phyloP scores from a whole-genome alignment of 1,284 basidiomycete genomes.

The Lignosus rhinocerotis region DNA sequence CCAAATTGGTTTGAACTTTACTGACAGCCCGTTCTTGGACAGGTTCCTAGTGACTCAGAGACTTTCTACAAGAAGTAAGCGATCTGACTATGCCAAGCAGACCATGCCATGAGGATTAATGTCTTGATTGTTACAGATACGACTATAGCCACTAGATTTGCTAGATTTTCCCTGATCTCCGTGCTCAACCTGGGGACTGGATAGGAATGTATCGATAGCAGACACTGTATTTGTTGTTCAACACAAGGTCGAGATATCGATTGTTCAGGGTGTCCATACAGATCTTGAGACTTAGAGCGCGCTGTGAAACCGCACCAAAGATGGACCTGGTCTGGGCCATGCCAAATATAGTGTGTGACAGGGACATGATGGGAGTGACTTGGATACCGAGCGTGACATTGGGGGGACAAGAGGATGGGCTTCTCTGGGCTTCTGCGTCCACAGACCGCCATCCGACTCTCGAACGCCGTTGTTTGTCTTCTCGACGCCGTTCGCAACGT shows the following conservation, averaged over 20 bases:
- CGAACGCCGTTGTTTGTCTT: slow-evolving; percentile 22
- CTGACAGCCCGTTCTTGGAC: slow-evolving; percentile 5
- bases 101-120: slow-evolving; percentile 6
- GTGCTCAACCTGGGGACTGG: slow-evolving; percentile 15
- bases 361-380: slow-evolving; percentile 18
- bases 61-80: slow-evolving; percentile 86
- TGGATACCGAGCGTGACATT: slow-evolving; percentile 13
- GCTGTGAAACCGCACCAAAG: not conserved
- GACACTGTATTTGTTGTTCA: slow-evolving; percentile 25
- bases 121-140: slow-evolving; percentile 47
- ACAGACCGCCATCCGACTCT: slow-evolving; percentile 14
- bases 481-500: slow-evolving; percentile 33
- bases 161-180: slow-evolving; percentile 2
- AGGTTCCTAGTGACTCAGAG: slow-evolving; percentile 76
- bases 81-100: slow-evolving; percentile 1
- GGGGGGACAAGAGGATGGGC: not conserved
- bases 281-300: too few relatives aligned
- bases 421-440: not conserved
- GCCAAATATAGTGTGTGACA: slow-evolving; percentile 8
- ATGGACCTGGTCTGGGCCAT: not conserved
- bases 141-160: slow-evolving; percentile 47
- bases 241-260: slow-evolving; percentile 10
- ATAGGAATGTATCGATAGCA: slow-evolving; percentile 22
- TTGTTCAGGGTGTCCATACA: too few relatives aligned
- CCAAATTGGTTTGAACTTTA: not conserved